These are phyloP conservation scores for Dipodascopsis uninucleata DNA, from an alignment of 805 yeast species.

Conservation along the genomic window DNA sequence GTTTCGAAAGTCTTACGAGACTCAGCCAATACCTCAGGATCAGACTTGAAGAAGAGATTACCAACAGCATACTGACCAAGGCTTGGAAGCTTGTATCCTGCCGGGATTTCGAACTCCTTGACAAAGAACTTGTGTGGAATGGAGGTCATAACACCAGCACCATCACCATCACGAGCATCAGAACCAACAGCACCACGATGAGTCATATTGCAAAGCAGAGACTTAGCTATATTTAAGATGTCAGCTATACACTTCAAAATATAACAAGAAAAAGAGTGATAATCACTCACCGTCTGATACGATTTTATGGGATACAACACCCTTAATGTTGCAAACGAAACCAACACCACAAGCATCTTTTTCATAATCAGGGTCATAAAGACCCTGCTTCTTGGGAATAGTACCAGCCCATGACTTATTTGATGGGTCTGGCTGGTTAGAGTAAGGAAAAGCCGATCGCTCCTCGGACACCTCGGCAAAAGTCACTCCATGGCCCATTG, in stretches of 20 bases:
- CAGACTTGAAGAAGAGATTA: conserved; percentile 88
- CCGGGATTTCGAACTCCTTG: conserved; percentile 74
- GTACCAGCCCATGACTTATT: conserved; percentile 91
- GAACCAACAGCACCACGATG: conserved; percentile 98
- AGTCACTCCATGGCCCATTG: conserved; percentile 25
- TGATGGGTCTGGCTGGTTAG: conserved; percentile 42
- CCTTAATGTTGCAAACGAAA: conserved; percentile 91
- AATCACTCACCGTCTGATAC: conserved; percentile 73
- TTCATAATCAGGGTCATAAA: conserved; percentile 89
- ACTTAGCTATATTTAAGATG: conserved; percentile 36
- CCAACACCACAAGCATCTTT: conserved; percentile 99
- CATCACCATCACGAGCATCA: conserved; percentile 96
- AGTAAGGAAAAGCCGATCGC: conserved; percentile 22
- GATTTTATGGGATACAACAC: conserved; percentile 80
- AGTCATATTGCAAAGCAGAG: conserved; percentile 91
- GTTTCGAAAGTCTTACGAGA: conserved; percentile 76
- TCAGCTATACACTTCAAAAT: not conserved
- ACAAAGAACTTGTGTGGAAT: conserved; percentile 84
- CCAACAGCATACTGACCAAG: conserved; percentile 92
- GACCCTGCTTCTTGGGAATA: conserved; percentile 80
- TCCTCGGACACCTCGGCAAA: conserved; percentile 11
- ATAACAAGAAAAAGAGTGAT: not conserved
- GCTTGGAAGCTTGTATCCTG: conserved; percentile 65
- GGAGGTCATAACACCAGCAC: conserved; percentile 94
- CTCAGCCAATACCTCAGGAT: conserved; percentile 59